phyloP scores from a whole-genome alignment of 2,329 filamentous ascomycete species.

The Fusarium sp. region DNA sequence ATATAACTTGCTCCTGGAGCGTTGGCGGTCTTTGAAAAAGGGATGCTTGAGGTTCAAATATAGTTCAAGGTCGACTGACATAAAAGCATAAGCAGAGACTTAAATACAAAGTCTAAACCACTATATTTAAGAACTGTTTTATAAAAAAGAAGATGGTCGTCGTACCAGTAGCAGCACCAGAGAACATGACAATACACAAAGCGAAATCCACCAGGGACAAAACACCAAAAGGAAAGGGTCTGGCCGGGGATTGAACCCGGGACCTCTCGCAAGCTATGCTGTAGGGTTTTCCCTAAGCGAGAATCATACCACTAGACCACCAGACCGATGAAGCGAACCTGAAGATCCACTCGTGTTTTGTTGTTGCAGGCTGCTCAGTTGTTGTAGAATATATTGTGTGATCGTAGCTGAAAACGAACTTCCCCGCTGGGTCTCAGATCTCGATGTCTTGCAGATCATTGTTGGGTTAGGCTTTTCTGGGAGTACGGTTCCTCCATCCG shows the following conservation, averaged over 20 bases:
- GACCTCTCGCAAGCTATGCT: slow-evolving; percentile 55
- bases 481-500: background rate
- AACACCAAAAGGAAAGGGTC: slow-evolving; percentile 47
- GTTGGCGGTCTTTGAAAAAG: no score
- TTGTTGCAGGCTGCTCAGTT: background rate
- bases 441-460: slow-evolving; percentile 17
- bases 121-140: background rate
- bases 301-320: slow-evolving; percentile 77
- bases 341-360: slow-evolving; percentile 14
- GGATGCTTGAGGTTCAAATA: no score
- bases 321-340: slow-evolving; percentile 47
- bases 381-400: background rate
- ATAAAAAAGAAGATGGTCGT: background rate
- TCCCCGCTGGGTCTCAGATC: background rate
- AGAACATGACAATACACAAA: background rate
- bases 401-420: background rate
- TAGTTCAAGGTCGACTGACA: no score
- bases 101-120: background rate
- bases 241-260: slow-evolving; percentile 59
- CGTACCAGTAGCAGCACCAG: background rate
- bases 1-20: background rate
- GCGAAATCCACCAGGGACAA: background rate
- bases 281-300: slow-evolving; percentile 68
- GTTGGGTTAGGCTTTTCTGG: background rate
- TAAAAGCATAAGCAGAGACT: background rate